Percentiles rank a stretch among this genome's conserved stretches.
Conservation (phyloP, 2,329 filamentous ascomycete genomes). For the Sporothrix euskadiensis region DNA sequence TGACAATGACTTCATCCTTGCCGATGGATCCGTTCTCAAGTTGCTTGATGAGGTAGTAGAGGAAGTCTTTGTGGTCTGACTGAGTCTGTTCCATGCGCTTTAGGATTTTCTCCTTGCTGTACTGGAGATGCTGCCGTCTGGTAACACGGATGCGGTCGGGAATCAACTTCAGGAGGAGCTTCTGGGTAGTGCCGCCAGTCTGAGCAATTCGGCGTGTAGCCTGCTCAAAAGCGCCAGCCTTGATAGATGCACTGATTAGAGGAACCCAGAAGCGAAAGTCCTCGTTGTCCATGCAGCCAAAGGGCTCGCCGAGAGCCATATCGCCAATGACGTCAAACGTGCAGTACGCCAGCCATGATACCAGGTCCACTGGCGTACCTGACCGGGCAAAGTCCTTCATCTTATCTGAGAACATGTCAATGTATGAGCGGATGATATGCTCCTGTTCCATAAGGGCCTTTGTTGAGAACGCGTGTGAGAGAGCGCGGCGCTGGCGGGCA, state of each 20-base stretch:
- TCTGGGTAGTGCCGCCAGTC: not conserved
- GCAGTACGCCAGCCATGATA: slow-evolving; percentile 36
- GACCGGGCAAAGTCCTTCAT: slow-evolving; percentile 31
- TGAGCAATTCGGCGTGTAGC: slow-evolving; percentile 21
- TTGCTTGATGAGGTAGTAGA: slow-evolving; percentile 17
- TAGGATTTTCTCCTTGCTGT: slow-evolving; percentile 16
- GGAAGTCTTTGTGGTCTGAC: slow-evolving; percentile 13
- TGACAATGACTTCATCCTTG: slow-evolving; percentile 25
- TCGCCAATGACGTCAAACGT: slow-evolving; percentile 34
- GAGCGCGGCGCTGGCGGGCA: slow-evolving; percentile 33
- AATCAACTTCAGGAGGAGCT: slow-evolving; percentile 6
- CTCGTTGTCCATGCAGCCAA: slow-evolving; percentile 29
- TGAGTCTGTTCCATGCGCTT: slow-evolving; percentile 19
- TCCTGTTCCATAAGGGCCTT: slow-evolving; percentile 36
- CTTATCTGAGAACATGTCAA: slow-evolving; percentile 32
- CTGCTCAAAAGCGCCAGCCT: slow-evolving; percentile 19
- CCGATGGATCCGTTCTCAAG: slow-evolving; percentile 21
- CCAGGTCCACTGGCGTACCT: slow-evolving; percentile 33
- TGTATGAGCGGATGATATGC: slow-evolving; percentile 32
- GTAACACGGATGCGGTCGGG: slow-evolving; percentile 10
- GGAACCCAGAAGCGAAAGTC: slow-evolving; percentile 32
- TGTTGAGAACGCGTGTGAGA: slow-evolving; percentile 37
- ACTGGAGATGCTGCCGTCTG: slow-evolving; percentile 6
- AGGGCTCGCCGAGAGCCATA: slow-evolving; percentile 32
- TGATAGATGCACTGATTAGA: slow-evolving; percentile 28